Base-by-base conservation (phyloP, 495 filamentous ascomycete genomes). In the Acidomyces sp. region DNA sequence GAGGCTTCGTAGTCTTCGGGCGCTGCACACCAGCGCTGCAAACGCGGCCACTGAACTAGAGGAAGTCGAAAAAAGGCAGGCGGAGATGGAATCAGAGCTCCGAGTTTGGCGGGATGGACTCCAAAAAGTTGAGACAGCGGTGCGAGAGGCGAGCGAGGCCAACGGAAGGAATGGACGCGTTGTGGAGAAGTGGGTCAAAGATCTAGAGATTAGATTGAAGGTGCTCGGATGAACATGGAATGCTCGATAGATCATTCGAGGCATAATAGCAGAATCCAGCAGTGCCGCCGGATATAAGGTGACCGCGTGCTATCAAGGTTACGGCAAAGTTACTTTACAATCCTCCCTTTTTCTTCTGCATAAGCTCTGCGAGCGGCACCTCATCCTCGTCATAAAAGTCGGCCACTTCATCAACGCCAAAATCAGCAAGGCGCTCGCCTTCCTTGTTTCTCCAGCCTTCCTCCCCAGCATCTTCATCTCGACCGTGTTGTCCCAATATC, bases 121-220 rank as follows among this genome's bases (percentile, higher is more conserved):
- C 17, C 72, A 75, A 41, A 83, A 75, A 51, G 74, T 94, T 13
- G 87, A 95, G 61, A 62, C 62, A 34, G 73, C 77, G 32, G 74
- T 95, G 54, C 62, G 62, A 22, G 68, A 78, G 34, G 77, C 77
- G 10, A 77, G 83, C 54, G 65, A 67, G 17, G 67, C 73, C n/a
- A 73, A 88, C 60, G 70, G 69, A 46, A 69, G 65, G 22, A 96
- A 97, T 57, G 76, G 85, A 55, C 75, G 76, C 36, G 69, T 80
- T 13, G 77, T 96, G 26, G 80, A 86, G 47, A 75, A 71, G 30
- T 94, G 87, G 88, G 85, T 97, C 12, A 82, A 78, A 58, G 82
- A 81, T 27, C 58, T 97, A 26, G 90, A 97, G 63, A 69, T 26
- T 30, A 39, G 51, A 29, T 21, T 54, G 26, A 37, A 33, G 39